Percentiles rank a stretch among this genome's conserved stretches.
Evolutionary conservation across 2,329 filamentous ascomycete genomes (phyloP).

Genomic region (Ceratocystis cubensis): DNA sequence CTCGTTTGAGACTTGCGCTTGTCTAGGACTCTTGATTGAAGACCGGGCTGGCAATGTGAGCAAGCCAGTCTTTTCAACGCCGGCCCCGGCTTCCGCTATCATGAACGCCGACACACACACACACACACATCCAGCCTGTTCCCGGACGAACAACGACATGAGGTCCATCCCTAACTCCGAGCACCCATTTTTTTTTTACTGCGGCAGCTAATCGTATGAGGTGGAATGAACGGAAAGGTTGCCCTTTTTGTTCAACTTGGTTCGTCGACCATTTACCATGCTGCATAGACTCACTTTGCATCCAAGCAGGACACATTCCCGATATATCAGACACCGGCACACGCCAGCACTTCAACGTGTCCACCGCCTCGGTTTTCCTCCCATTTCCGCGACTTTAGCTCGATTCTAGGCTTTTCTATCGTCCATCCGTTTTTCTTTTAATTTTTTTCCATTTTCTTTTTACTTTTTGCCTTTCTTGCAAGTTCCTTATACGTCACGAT

Average conservation of each 20-base stretch:
- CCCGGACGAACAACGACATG: neutral
- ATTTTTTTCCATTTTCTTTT: neutral
- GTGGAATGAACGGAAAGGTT: neutral
- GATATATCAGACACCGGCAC: neutral
- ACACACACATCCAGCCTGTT: neutral
- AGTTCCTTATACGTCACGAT: neutral
- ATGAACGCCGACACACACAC: neutral
- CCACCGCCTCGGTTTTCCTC: neutral
- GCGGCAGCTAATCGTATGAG: neutral
- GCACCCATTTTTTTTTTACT: neutral
- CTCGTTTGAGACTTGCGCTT: neutral
- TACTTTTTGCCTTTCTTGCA: neutral
- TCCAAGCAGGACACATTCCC: constrained; percentile 9
- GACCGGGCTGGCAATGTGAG: neutral
- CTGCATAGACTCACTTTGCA: constrained; percentile 14
- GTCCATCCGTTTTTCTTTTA: neutral
- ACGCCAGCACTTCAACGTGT: neutral
- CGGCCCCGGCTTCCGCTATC: neutral
- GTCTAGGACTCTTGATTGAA: constrained; percentile 15
- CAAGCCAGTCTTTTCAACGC: neutral
- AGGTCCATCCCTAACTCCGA: too few species aligned
- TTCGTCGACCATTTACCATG: constrained; percentile 9
- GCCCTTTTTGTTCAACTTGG: neutral
- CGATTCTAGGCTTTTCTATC: neutral
- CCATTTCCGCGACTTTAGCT: neutral